Conservation (phyloP, 2,329 filamentous ascomycete genomes). For the Rhinocladiella mackenziei region DNA sequence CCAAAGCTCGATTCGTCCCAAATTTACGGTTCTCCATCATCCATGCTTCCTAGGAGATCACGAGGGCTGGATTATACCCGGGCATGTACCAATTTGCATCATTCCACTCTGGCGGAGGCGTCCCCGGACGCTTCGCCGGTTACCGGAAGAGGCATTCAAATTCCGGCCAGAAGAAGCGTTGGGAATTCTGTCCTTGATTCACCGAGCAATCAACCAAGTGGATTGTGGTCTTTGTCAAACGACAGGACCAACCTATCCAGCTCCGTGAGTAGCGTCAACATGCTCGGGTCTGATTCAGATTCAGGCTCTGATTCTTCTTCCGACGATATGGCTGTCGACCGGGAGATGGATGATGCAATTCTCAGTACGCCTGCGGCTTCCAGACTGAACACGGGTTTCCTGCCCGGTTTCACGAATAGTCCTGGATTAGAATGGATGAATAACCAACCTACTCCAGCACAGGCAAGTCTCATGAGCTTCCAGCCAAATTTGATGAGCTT, state of each 20-base stretch:
- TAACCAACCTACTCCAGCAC: constrained; percentile 58
- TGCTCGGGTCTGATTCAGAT: constrained; percentile 75
- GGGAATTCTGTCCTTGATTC: constrained; percentile 54
- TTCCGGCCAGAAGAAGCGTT: constrained; percentile 51
- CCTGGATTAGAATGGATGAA: constrained; percentile 61
- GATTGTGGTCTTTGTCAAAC: constrained; percentile 67
- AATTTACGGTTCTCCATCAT: constrained; percentile 81
- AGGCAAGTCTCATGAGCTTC: constrained; percentile 76
- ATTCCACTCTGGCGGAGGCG: constrained; percentile 87
- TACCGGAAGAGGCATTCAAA: constrained; percentile 61
- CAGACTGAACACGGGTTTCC: constrained; percentile 51
- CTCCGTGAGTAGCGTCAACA: constrained; percentile 74
- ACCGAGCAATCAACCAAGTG: constrained; percentile 55
- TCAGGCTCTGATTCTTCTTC: constrained; percentile 66
- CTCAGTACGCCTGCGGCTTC: constrained; percentile 75
- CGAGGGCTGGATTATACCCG: constrained; percentile 89
- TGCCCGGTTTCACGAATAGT: constrained; percentile 47
- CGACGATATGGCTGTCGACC: constrained; percentile 53
- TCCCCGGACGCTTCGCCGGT: constrained; percentile 89
- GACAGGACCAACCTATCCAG: constrained; percentile 71
- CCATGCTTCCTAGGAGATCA: constrained; percentile 81
- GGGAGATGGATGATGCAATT: constrained; percentile 72
- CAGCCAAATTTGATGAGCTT: constrained; percentile 76
- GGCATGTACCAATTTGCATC: constrained; percentile 89
- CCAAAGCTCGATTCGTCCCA: constrained; percentile 81